Percentiles rank a stretch among this genome's conserved stretches.
These are phyloP conservation scores for Geotrichum klebahnii DNA, from an alignment of 1,139 yeast species.

Conservation along the genomic window DNA sequence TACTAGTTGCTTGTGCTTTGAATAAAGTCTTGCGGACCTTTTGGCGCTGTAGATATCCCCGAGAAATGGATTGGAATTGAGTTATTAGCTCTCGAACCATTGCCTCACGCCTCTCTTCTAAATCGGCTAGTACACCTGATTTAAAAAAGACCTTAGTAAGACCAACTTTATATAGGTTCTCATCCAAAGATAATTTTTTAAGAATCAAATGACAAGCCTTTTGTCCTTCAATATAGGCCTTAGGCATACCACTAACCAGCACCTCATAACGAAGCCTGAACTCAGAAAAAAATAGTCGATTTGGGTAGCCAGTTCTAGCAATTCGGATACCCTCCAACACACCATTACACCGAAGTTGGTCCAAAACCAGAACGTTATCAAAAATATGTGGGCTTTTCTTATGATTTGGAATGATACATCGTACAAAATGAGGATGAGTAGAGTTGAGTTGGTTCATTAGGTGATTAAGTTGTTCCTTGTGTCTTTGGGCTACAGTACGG, in stretches of 20 bases:
- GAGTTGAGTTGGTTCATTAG: slow-evolving; percentile 69
- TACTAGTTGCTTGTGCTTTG: slow-evolving; percentile 66
- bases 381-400: slow-evolving; percentile 66
- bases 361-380: slow-evolving; percentile 72
- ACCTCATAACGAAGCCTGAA: slow-evolving; percentile 73
- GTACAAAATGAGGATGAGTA: slow-evolving; percentile 93
- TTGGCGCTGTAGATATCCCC: slow-evolving; percentile 62
- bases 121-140: slow-evolving; percentile 91
- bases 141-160: slow-evolving; percentile 89
- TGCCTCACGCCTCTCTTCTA: slow-evolving; percentile 74
- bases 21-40: slow-evolving; percentile 50
- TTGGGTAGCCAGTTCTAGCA: slow-evolving; percentile 95
- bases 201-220: slow-evolving; percentile 68
- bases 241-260: slow-evolving; percentile 46
- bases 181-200: slow-evolving; percentile 56
- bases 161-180: slow-evolving; percentile 69
- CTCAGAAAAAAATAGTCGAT: slow-evolving; percentile 77
- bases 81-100: slow-evolving; percentile 56
- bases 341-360: slow-evolving; percentile 93
- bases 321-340: slow-evolving; percentile 96
- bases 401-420: slow-evolving; percentile 91
- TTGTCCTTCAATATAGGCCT: slow-evolving; percentile 44
- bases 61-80: slow-evolving; percentile 59
- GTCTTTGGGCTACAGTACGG: slow-evolving; percentile 74
- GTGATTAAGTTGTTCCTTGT: slow-evolving; percentile 70